Evolutionary conservation across 2,329 filamentous ascomycete genomes (phyloP), one percentile per base, ranked within the genome.

Genomic region (Curvularia hawaiiensis): DNA sequence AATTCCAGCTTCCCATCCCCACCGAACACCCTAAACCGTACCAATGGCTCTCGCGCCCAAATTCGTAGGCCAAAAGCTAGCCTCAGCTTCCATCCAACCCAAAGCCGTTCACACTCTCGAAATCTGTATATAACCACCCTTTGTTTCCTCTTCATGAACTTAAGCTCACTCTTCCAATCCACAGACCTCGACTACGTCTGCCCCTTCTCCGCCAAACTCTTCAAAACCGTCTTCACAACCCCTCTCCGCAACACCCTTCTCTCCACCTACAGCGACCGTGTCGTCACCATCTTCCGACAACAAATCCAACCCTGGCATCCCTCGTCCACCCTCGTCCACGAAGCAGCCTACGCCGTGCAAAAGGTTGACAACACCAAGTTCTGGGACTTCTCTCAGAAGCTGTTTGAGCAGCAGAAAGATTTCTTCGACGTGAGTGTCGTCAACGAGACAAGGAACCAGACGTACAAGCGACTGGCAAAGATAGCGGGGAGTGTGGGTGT

Each of bases 231-330:
- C 67, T 88, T 89, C 77, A 80, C 77, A 24, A 58, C 66, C 56
- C 78, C 81, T 30, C 85, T 96, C 57, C 80, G 85, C 58, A 88
- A 90, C 1, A 75, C 85, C 47, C 82, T 96, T 66, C 73, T 86
- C 47, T 81, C 93, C 64, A 81, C 83, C 60, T 87, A 90, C 62
- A 67, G 79, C 24, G 82, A 80, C 58, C 83, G 82, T 60, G 79
- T 97, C 3, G 84, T 90, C 67, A 82, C 96, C 66, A 85, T 98
- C 70, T 91, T 97, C 82, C 89, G 93, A 49, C 93, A 94, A 75
- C 92, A 97, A 75, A 86, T 97, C 70, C 92, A 97, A 80, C 92
- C 92, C 14, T 97, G 94, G 94, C 93, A 98, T 79, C 94, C 94
- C 1, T 92, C 90, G 20, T 92, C 74, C 0, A 82, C 79, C 0